Percentiles rank a stretch among this genome's conserved stretches.
Conservation (phyloP, 2,329 filamentous ascomycete species). For the Ophiostoma triangulosporum region DNA sequence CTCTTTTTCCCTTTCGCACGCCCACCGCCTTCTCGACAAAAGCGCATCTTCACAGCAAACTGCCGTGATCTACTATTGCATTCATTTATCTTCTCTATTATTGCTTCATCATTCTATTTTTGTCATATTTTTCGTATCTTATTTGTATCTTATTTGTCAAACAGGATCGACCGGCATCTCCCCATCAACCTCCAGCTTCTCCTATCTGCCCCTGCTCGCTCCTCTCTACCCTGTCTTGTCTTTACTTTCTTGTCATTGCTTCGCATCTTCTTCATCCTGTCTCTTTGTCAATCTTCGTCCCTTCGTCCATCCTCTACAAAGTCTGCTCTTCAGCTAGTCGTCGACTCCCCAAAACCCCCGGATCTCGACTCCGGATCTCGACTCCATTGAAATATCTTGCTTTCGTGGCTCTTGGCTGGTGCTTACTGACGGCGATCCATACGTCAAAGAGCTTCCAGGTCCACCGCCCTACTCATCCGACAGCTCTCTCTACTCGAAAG, state of each 20-base stretch:
- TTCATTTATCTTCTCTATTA: not conserved
- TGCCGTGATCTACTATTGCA: not conserved
- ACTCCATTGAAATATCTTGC: not conserved
- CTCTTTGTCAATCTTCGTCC: not conserved
- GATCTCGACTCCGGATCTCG: not conserved
- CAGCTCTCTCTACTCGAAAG: not conserved
- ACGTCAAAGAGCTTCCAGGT: constrained; percentile 4
- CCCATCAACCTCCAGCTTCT: not conserved
- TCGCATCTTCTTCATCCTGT: not conserved
- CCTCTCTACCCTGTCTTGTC: not conserved
- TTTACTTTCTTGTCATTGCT: not conserved
- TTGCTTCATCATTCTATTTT: not conserved
- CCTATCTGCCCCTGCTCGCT: not conserved
- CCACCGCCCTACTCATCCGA: constrained; percentile 2
- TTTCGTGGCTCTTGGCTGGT: constrained; percentile 2
- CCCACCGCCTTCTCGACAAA: not conserved
- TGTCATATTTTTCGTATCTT: not conserved
- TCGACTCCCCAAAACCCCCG: not conserved
- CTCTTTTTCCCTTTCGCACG: not conserved
- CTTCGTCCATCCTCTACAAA: not conserved
- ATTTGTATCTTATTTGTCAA: not conserved
- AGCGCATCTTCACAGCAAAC: too few relatives aligned
- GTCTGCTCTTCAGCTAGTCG: not conserved
- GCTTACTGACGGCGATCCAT: constrained; percentile 7
- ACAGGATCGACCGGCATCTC: not conserved